phyloP scores from a whole-genome alignment of 306 rosid genomes.

The Vicia sativa region DNA sequence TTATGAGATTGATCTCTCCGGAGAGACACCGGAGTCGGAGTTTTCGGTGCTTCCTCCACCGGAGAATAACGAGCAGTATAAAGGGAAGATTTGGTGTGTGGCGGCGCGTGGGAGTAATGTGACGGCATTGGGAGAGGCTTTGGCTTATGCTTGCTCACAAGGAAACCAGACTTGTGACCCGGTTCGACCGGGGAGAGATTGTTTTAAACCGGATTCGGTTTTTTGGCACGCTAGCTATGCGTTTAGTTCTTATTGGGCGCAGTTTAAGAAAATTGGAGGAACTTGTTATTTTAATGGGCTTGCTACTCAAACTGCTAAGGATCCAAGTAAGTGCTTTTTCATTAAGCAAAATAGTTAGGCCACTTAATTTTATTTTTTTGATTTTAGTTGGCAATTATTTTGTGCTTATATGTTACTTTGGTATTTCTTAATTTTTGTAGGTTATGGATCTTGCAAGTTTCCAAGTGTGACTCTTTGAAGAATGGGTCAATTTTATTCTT shows the following conservation, averaged over 20 bases:
- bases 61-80: constrained; percentile 39
- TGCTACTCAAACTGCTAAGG: constrained; percentile 58
- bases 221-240: constrained; percentile 67
- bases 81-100: constrained; percentile 79
- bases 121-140: constrained; percentile 56
- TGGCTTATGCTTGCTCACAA: constrained; percentile 82
- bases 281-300: constrained; percentile 78
- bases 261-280: constrained; percentile 64
- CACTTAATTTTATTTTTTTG: too few species aligned
- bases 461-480: constrained; percentile 69
- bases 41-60: constrained; percentile 58
- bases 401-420: neutral
- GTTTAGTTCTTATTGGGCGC: constrained; percentile 84
- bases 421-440: constrained; percentile 31
- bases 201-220: constrained; percentile 60
- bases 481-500: too few species aligned
- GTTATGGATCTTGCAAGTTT: constrained; percentile 76
- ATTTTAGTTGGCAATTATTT: neutral
- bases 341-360: too few species aligned
- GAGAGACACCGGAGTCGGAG: constrained; percentile 49
- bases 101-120: constrained; percentile 59
- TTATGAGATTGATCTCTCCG: constrained; percentile 67
- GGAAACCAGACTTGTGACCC: constrained; percentile 75
- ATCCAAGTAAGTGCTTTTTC: constrained; percentile 68
- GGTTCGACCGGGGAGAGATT: constrained; percentile 53